Evolutionary conservation across 176 grass and related monocot species (phyloP).

Genomic region (Themeda triandra): DNA sequence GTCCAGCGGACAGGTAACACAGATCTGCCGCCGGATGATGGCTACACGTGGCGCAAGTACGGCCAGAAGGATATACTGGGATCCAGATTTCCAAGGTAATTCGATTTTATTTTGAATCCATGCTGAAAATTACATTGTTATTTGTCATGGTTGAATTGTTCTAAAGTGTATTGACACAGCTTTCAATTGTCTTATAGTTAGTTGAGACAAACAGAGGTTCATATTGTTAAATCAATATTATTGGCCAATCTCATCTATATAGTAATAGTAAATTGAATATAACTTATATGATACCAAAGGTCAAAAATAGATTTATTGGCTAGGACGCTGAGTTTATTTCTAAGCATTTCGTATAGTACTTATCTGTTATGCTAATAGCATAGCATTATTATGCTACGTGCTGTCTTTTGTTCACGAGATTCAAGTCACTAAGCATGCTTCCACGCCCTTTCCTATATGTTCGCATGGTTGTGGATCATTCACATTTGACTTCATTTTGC

Average conservation of each 20-base stretch:
- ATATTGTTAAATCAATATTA: not conserved
- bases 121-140: not conserved
- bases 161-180: not conserved
- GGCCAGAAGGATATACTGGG: slow-evolving; percentile 86
- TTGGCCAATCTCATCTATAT: not conserved
- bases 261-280: not conserved
- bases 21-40: slow-evolving; percentile 75
- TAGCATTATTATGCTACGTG: too few species aligned
- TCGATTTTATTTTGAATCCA: not conserved
- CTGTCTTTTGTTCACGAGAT: not conserved
- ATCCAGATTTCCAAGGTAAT: slow-evolving; percentile 65
- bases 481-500: slow-evolving; percentile 2
- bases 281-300: not conserved
- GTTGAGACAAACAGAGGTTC: not conserved
- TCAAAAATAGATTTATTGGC: not conserved
- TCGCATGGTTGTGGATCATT: not conserved
- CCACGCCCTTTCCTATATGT: not conserved
- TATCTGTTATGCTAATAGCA: too few species aligned
- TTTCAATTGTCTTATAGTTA: not conserved
- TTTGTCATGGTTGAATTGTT: not conserved
- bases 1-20: slow-evolving; percentile 53
- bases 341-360: too few species aligned
- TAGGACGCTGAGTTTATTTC: too few species aligned
- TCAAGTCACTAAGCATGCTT: not conserved
- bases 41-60: slow-evolving; percentile 95